phyloP scores from a whole-genome alignment of 1,139 yeast species.

The Geotrichum cucujoidarum region DNA sequence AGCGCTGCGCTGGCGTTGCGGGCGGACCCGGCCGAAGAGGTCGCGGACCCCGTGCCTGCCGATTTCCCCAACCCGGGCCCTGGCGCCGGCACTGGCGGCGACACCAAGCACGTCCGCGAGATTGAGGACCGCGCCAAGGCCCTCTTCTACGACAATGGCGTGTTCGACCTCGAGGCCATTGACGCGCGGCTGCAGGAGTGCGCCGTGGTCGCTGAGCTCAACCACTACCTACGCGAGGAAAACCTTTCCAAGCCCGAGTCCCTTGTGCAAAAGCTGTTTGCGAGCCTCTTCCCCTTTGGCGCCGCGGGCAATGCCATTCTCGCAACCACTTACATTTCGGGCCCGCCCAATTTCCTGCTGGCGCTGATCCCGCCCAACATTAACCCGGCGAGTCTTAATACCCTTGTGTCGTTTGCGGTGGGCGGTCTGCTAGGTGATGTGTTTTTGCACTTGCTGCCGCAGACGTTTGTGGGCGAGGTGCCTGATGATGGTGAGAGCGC shows the following conservation, averaged over 20 bases:
- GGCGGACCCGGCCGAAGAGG: background rate
- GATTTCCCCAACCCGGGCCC: slow-evolving; percentile 1
- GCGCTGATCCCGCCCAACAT: slow-evolving; percentile 49
- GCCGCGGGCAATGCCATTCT: slow-evolving; percentile 55
- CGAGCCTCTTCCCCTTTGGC: slow-evolving; percentile 47
- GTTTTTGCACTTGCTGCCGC: slow-evolving; percentile 61
- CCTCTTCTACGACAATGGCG: slow-evolving; percentile 38
- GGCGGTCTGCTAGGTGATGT: slow-evolving; percentile 70
- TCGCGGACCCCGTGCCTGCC: slow-evolving; percentile 4
- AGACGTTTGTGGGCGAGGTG: slow-evolving; percentile 51
- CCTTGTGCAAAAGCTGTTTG: slow-evolving; percentile 27
- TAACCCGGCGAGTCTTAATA: slow-evolving; percentile 44
- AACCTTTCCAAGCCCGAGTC: slow-evolving; percentile 29
- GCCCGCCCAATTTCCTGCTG: slow-evolving; percentile 55
- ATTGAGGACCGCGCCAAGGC: slow-evolving; percentile 1
- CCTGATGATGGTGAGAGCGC: slow-evolving; percentile 40
- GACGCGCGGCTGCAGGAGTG: slow-evolving; percentile 33
- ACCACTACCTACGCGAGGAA: slow-evolving; percentile 26
- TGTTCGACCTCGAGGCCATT: slow-evolving; percentile 37
- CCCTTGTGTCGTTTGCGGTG: slow-evolving; percentile 60
- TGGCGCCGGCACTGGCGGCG: background rate
- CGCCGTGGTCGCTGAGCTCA: slow-evolving; percentile 39
- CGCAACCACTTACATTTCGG: slow-evolving; percentile 58
- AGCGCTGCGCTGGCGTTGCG: background rate
- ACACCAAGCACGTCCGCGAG: background rate